These are phyloP conservation scores for Ophiostoma sp. DNA, from an alignment of 2,329 filamentous ascomycete species.

Conservation along the genomic window DNA sequence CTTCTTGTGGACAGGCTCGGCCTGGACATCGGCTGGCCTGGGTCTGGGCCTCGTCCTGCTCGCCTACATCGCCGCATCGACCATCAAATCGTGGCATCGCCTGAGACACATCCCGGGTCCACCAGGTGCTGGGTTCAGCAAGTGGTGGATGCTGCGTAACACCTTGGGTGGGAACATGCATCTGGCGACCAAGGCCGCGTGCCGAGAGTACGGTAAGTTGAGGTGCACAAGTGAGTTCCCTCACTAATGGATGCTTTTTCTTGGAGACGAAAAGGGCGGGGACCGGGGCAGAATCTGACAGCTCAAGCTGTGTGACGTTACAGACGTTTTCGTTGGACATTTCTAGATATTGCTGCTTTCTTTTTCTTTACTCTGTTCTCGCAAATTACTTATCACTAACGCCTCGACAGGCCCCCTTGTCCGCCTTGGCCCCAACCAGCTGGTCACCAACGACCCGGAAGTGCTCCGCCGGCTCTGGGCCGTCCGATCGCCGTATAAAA, in stretches of 20 bases:
- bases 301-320: neutral
- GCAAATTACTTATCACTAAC: too few relatives aligned
- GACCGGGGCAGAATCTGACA: neutral
- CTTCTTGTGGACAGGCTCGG: constrained; percentile 11
- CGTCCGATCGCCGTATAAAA: constrained; percentile 41
- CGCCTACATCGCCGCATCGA: constrained; percentile 28
- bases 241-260: neutral
- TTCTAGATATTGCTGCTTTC: neutral
- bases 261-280: neutral
- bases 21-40: constrained; percentile 14
- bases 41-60: constrained; percentile 25
- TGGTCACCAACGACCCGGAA: constrained; percentile 35
- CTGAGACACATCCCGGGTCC: constrained; percentile 36
- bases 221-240: neutral
- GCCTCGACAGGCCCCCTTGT: constrained; percentile 31
- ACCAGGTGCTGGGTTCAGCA: constrained; percentile 32
- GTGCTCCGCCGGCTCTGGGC: constrained; percentile 37
- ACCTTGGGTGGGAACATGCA: constrained; percentile 35
- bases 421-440: constrained; percentile 35
- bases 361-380: neutral
- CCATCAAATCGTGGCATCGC: constrained; percentile 32
- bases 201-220: constrained; percentile 33
- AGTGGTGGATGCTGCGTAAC: constrained; percentile 37
- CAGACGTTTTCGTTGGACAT: neutral
- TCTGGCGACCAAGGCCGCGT: constrained; percentile 33